A percentile compares a stretch with the other conserved stretches of the same genome.
phyloP scores from a whole-genome alignment of 306 rosid genomes.

The Acacia confusa region DNA sequence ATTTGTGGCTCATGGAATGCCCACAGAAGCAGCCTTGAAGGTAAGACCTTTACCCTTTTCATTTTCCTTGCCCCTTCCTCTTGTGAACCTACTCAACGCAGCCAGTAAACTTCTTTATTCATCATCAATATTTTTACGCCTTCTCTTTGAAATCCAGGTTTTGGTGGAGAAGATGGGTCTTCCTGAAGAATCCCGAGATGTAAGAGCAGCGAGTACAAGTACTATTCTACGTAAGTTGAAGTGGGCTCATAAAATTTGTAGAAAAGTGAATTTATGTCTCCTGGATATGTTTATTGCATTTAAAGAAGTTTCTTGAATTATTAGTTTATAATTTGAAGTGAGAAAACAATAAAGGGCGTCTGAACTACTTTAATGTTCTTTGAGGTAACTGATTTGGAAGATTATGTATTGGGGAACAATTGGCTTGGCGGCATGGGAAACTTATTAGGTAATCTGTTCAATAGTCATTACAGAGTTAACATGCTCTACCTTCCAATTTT shows the following conservation, averaged over 20 bases:
- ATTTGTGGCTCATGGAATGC: conserved; percentile 49
- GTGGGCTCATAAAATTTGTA: not conserved
- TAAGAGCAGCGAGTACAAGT: conserved; percentile 9
- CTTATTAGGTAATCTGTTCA: not conserved
- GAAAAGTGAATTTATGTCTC: not conserved
- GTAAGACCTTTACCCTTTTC: conserved; percentile 14
- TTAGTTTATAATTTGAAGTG: not conserved
- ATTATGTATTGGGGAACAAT: not conserved
- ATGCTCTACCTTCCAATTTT: not conserved
- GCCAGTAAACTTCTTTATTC: not conserved
- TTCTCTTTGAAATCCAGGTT: conserved; percentile 43
- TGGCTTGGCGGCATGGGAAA: not conserved
- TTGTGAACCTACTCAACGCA: not conserved
- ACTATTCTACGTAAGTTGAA: conserved; percentile 45
- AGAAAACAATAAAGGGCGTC: not conserved
- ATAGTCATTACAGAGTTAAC: not conserved
- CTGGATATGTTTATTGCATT: not conserved
- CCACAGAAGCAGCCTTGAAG: conserved; percentile 61
- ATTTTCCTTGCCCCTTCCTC: not conserved
- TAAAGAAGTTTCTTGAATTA: not conserved
- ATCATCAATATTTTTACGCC: not conserved
- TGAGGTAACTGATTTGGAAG: not conserved
- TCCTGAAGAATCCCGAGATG: conserved; percentile 38
- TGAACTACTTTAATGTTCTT: not conserved
- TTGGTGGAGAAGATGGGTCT: conserved; percentile 75